phyloP scores from a whole-genome alignment of 305 asterid genomes.

The Fraxinus sp. region DNA sequence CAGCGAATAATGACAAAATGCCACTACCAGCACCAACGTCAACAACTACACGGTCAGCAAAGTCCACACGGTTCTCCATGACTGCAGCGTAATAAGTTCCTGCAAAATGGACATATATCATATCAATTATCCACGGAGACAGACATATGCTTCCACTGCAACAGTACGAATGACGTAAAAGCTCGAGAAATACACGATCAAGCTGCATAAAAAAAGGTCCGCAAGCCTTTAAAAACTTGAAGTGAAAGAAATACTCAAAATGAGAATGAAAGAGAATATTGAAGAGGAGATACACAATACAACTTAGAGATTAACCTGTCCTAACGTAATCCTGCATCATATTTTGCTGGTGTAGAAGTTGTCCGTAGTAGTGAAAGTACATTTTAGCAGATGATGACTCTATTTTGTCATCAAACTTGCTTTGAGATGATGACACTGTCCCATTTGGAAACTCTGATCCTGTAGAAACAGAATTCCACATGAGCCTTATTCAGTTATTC shows the following conservation, averaged over 20 bases:
- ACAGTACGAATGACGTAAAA: not conserved
- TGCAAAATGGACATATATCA: conserved; percentile 40
- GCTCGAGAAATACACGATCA: conserved; percentile 10
- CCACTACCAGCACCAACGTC: conserved; percentile 99
- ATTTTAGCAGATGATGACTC: conserved; percentile 96
- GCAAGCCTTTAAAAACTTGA: conserved; percentile 15
- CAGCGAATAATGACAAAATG: conserved; percentile 93
- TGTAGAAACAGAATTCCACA: conserved; percentile 31
- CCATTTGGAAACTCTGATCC: conserved; percentile 68
- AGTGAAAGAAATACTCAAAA: conserved; percentile 9
- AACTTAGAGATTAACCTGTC: conserved; percentile 64
- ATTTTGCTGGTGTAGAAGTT: conserved; percentile 95
- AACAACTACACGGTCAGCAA: conserved; percentile 74
- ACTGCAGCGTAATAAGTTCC: conserved; percentile 98
- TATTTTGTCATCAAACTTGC: conserved; percentile 92
- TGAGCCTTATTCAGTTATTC: conserved; percentile 9
- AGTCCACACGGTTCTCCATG: conserved; percentile 87
- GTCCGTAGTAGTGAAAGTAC: conserved; percentile 98
- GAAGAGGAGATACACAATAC: conserved; percentile 20
- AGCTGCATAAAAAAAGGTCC: not conserved
- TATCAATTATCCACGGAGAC: conserved; percentile 19
- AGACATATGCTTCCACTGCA: conserved; percentile 11
- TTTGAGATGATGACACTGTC: conserved; percentile 39
- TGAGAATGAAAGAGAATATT: conserved; percentile 12
- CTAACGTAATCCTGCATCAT: conserved; percentile 99